Percentiles rank a stretch among this genome's conserved stretches.
Conservation (phyloP, 1,284 basidiomycete genomes). For the Pyrrhoderma noxium region DNA sequence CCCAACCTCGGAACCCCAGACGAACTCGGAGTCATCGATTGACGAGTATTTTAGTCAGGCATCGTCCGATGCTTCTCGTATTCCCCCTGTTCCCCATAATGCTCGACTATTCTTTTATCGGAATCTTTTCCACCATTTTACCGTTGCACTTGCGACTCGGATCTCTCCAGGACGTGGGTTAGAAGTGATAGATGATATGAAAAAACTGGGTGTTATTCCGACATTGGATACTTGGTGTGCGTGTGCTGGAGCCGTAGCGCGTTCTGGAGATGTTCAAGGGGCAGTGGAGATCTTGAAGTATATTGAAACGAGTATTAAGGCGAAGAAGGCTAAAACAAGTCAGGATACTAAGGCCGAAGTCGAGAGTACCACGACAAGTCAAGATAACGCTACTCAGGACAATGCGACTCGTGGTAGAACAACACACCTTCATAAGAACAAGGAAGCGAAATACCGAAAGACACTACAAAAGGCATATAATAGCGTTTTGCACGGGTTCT, state of each 20-base stretch:
- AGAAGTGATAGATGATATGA: constrained; percentile 12
- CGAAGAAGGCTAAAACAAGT: not conserved
- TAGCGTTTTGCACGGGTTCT: constrained; percentile 14
- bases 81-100: constrained; percentile 1
- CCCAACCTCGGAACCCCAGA: not conserved
- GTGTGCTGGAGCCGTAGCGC: constrained; percentile 14
- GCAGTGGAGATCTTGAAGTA: constrained; percentile 4
- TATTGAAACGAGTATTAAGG: not conserved
- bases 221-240: constrained; percentile 10
- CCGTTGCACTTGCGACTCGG: constrained; percentile 15
- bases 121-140: constrained; percentile 9
- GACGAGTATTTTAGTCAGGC: constrained; percentile 1
- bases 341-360: not conserved
- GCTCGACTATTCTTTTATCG: no score
- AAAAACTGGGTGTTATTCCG: constrained; percentile 2
- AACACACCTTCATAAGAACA: not conserved
- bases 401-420: no score
- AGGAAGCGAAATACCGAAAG: not conserved
- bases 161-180: constrained; percentile 1
- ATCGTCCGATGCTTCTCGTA: not conserved
- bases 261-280: constrained; percentile 14
- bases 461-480: constrained; percentile 5
- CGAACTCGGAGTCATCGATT: not conserved
- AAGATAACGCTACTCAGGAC: no score
- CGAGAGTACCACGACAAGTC: no score